These are phyloP conservation scores for Russula vinacea DNA, from an alignment of 768 basidiomycete genomes.

Conservation along the genomic window DNA sequence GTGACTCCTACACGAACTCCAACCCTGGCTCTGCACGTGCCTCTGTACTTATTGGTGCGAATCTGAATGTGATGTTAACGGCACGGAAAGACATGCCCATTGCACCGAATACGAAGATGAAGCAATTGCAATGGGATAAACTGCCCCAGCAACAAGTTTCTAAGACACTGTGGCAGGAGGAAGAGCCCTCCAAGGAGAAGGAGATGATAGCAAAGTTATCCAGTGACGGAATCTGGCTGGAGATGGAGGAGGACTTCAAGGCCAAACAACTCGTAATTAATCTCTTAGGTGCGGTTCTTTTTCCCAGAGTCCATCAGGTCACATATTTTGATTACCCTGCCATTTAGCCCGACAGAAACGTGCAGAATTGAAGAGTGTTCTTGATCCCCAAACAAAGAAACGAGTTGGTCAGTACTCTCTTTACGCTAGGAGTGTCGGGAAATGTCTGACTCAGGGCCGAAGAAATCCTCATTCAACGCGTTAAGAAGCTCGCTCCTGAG, in stretches of 20 bases:
- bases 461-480: constrained; percentile 93
- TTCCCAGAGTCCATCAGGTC: neutral
- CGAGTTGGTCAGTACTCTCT: constrained; percentile 68
- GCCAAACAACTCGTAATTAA: constrained; percentile 93
- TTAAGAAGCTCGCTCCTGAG: constrained; percentile 79
- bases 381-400: constrained; percentile 89
- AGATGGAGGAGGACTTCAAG: constrained; percentile 98
- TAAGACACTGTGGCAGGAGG: constrained; percentile 83
- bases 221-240: constrained; percentile 82
- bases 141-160: constrained; percentile 82
- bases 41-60: constrained; percentile 58
- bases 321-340: neutral
- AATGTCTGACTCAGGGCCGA: constrained; percentile 13
- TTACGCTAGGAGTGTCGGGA: neutral
- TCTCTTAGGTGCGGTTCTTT: constrained; percentile 60
- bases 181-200: constrained; percentile 62
- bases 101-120: constrained; percentile 89
- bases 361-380: constrained; percentile 86
- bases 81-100: constrained; percentile 82
- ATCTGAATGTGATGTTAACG: constrained; percentile 53
- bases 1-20: constrained; percentile 39
- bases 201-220: constrained; percentile 82
- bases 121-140: constrained; percentile 98
- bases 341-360: constrained; percentile 71
- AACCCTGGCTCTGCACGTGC: constrained; percentile 51